Base-by-base conservation (phyloP, 805 yeast species). In the Blastobotrys robertii region DNA sequence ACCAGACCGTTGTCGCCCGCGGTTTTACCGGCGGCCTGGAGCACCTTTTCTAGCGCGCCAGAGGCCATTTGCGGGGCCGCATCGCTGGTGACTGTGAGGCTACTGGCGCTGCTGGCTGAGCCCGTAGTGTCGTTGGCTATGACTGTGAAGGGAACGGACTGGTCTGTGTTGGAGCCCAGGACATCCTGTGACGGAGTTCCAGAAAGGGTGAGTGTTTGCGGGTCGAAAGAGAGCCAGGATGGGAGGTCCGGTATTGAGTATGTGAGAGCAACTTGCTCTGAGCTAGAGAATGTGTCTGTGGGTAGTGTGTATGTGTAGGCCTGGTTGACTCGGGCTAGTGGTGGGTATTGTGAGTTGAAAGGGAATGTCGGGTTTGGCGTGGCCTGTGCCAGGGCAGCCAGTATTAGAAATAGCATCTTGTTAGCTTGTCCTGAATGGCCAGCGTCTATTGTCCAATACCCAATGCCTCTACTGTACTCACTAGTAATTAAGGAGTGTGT, bases 311-410 rank as follows among this genome's bases (percentile, higher is more conserved):
- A 90, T 13, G 65, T 51, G 63, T 81, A 90, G 2, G 58, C 51
- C 52, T 75, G 68, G 46, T 75, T 75, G 11, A 77, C 74, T 45
- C 94, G 71, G 3, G 95, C 97, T 10, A 92, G 84, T 30, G 86
- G 81, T 4, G 97, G 97, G 15, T 79, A 70, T 64, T 90, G 98
- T 57, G 78, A 77, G 50, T 73, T 64, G 57, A 87, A 76, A n/a
- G 95, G 88, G 67, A 81, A 84, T 37, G 83, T 84, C 33, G 72
- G 68, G 41, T 69, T 67, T 4, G 84, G 79, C 31, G 72, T 64
- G 9, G 77, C 74, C 38, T 45, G 25, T 11, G 45, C 37, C 34
- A 48, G 41, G 37, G 40, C 36, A 25, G 42, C 41, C 30, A 44
- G 32, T 10, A 42, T 25, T 8, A 33, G 22, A n/a, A 16, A 15